phyloP scores from a whole-genome alignment of 306 rosid species.

The Cicer arietinum region DNA sequence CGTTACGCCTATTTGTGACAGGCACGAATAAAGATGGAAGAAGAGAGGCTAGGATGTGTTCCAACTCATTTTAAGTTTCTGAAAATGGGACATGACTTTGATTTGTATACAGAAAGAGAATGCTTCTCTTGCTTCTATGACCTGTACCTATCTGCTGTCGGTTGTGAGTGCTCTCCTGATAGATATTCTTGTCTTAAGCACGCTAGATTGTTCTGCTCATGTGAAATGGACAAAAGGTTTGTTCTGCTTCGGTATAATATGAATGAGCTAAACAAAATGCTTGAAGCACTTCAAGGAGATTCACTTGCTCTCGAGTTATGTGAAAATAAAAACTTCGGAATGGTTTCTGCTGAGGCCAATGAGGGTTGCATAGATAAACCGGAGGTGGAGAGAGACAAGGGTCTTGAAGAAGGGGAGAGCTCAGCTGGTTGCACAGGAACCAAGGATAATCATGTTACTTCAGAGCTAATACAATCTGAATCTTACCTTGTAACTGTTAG shows the following conservation, averaged over 20 bases:
- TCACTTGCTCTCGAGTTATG: constrained; percentile 54
- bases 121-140: constrained; percentile 89
- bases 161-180: constrained; percentile 83
- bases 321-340: constrained; percentile 47
- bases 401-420: constrained; percentile 45
- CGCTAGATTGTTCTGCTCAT: constrained; percentile 67
- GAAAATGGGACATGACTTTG: constrained; percentile 77
- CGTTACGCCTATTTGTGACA: constrained; percentile 44
- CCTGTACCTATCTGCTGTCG: constrained; percentile 75
- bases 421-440: constrained; percentile 48
- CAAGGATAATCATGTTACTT: constrained; percentile 62
- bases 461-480: constrained; percentile 64
- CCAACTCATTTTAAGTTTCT: constrained; percentile 61
- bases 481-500: constrained; percentile 54
- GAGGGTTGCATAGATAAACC: constrained; percentile 46
- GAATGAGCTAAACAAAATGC: constrained; percentile 62
- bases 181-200: constrained; percentile 83
- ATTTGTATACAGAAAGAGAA: constrained; percentile 76
- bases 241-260: constrained; percentile 66
- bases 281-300: constrained; percentile 75
- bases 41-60: constrained; percentile 70
- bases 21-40: constrained; percentile 78
- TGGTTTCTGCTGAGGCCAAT: constrained; percentile 47
- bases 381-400: constrained; percentile 48
- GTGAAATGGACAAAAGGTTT: constrained; percentile 59